Evolutionary conservation across 2,329 filamentous ascomycete genomes (phyloP), one percentile per base, ranked within the genome.

Genomic region (Alternaria triticina): DNA sequence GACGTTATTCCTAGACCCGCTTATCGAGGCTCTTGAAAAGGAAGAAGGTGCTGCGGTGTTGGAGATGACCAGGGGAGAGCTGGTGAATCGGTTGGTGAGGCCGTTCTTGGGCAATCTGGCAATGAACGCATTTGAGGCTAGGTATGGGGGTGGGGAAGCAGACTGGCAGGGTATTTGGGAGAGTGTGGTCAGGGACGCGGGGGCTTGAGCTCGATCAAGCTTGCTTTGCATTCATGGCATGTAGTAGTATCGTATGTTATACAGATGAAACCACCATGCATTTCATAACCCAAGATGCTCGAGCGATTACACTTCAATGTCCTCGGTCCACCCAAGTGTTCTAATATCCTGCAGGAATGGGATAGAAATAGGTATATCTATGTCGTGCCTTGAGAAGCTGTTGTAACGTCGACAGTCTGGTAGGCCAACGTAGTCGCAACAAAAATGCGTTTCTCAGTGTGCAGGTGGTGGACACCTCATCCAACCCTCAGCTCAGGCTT

Each of bases 31-130:
- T 9, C 44, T 80, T 36, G 74, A 78, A 40, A 69, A 70, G 12
- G 76, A 79, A 45, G 78, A 80, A 61, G 69, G 68, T 15, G 76
- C 77, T 27, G 81, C 84, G 51, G 83, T 88, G 58, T 83, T 86
- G 57, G 84, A 86, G 30, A 83, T 86, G 67, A 80, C 84, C 6
- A 85, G 84, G 66, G 82, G 86, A 27, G 87, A 89, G 68, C 83
- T 98, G 61, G 87, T 96, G 6, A 89, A 89, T 62, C 91, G 91
- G 76, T 87, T 97, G 12, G 81, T 98, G 66, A 86, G 92, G 70
- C 95, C 95, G 0, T 98, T 97, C 81, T 93, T 98, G 76, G 91
- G 91, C 13, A 92, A 96, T 77, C 82, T 99, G 67, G 97, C 94
- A 77, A 97, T 99, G 74, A 92, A 90, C 77, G 91, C 92, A 0